Evolutionary conservation across 2,329 filamentous ascomycete genomes (phyloP).

Genomic region (Aschersonia sp.): DNA sequence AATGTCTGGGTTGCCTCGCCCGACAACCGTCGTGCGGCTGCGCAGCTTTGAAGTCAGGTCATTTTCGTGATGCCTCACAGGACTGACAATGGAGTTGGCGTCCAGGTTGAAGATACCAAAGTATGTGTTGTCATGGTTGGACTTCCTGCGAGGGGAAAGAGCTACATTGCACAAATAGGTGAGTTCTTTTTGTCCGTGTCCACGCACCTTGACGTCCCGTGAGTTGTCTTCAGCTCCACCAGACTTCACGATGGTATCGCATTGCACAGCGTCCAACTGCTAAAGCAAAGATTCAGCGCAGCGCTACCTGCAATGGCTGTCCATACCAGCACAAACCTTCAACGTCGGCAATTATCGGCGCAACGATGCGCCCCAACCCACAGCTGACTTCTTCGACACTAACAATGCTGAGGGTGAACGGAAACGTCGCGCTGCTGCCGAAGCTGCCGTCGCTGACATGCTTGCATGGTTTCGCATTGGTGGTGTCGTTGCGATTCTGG

Average conservation of each 20-base stretch:
- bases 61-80: slow-evolving; percentile 26
- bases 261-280: neutral
- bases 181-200: slow-evolving; percentile 12
- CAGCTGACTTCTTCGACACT: slow-evolving; percentile 90
- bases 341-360: slow-evolving; percentile 96
- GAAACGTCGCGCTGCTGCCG: slow-evolving; percentile 73
- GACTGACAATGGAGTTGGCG: slow-evolving; percentile 49
- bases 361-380: slow-evolving; percentile 75
- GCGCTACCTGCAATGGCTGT: slow-evolving; percentile 93
- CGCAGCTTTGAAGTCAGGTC: slow-evolving; percentile 2
- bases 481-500: slow-evolving; percentile 83
- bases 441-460: slow-evolving; percentile 90
- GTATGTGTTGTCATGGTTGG: slow-evolving; percentile 99
- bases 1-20: slow-evolving; percentile 3
- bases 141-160: slow-evolving; percentile 89
- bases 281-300: slow-evolving; percentile 42
- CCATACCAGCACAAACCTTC: slow-evolving; percentile 86
- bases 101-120: slow-evolving; percentile 87
- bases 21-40: slow-evolving; percentile 6
- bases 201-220: too few species aligned
- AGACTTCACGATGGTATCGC: too few species aligned
- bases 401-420: slow-evolving; percentile 83
- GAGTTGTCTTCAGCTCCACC: too few species aligned
- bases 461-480: slow-evolving; percentile 72
- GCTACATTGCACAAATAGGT: slow-evolving; percentile 96